These are phyloP conservation scores for Medicago truncatula DNA, from an alignment of 306 rosid genomes.

Conservation along the genomic window DNA sequence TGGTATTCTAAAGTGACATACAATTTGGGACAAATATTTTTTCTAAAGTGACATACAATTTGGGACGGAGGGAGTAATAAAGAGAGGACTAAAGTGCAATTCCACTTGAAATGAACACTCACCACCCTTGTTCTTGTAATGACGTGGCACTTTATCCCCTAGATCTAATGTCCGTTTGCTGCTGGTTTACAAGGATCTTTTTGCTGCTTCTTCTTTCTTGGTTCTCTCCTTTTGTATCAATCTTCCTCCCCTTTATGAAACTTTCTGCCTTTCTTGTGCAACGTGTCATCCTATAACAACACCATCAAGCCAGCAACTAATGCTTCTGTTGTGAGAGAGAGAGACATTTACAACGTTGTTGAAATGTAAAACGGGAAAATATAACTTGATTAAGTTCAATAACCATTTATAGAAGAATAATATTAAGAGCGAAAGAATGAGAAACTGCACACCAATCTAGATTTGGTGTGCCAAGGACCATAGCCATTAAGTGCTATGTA, in stretches of 20 bases:
- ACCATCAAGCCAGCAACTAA: slow-evolving; percentile 75
- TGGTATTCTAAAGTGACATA: no score
- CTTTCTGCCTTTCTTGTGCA: slow-evolving; percentile 67
- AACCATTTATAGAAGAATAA: slow-evolving; percentile 7
- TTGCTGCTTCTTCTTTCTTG: neutral
- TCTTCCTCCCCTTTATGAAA: slow-evolving; percentile 32
- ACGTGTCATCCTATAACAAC: slow-evolving; percentile 59
- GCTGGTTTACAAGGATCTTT: neutral
- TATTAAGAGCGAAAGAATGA: neutral
- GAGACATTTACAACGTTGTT: slow-evolving; percentile 90
- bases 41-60: no score
- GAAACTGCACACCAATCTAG: slow-evolving; percentile 70
- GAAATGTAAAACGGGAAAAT: slow-evolving; percentile 38
- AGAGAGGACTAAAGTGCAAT: neutral
- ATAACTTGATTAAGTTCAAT: neutral
- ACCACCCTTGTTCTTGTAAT: neutral
- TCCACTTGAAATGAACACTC: neutral
- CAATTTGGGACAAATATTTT: no score
- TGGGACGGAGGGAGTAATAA: no score
- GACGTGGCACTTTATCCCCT: neutral
- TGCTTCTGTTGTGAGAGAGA: slow-evolving; percentile 75
- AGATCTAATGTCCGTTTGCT: neutral
- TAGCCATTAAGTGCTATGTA: slow-evolving; percentile 75
- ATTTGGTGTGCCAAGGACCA: slow-evolving; percentile 80
- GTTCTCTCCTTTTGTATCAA: neutral